Base-by-base conservation (phyloP, 176 grass and related monocot genomes). In the Rhynchospora tenuis region DNA sequence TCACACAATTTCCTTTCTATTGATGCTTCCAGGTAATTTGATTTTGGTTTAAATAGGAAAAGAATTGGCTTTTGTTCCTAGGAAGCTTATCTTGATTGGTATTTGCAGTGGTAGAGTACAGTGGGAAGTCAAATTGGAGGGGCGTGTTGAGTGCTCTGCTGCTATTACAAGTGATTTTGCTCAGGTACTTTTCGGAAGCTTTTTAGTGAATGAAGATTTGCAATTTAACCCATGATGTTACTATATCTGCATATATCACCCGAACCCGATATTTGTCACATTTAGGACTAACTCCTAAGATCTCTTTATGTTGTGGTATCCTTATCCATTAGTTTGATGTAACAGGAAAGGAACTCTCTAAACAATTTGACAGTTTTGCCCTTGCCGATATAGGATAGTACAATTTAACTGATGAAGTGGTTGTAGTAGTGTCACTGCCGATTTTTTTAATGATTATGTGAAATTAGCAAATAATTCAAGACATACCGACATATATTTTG, bases 61-160 rank as follows among this genome's bases (percentile, higher is more conserved):
- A 75, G 2, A 75, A 75, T 54, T 75, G 23, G 17, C 14, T 17
- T 75, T 75, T 75, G 23, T 74, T 75, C 51, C 47, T 47, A 75
- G 72, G 52, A 75, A 75, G 72, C 23, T 75, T 29, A 75, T 80
- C 50, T 28, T 72, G 58, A 31, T 66, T 75, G 62, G 44, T 61
- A 73, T 78, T 56, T 86, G 58, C 77, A 97, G 95, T 88, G 92
- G 92, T 54, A 71, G 78, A 58, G 65, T 94, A 73, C 87, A 65
- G 84, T 97, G 95, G 95, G 88, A 89, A 68, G 88, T 92, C 59
- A 89, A 83, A 88, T 85, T 97, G 87, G 95, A 92, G 61, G 92
- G 90, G 45, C 88, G 90, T 12, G 48, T 97, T 14, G 95, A 97
- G 82, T 92, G 95, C 80, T 91, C 95, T 43, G 92, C 92, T 45